Evolutionary conservation across 495 filamentous ascomycete species (phyloP), one percentile per base, ranked within the genome.

Genomic region (Penicillium ucsense): DNA sequence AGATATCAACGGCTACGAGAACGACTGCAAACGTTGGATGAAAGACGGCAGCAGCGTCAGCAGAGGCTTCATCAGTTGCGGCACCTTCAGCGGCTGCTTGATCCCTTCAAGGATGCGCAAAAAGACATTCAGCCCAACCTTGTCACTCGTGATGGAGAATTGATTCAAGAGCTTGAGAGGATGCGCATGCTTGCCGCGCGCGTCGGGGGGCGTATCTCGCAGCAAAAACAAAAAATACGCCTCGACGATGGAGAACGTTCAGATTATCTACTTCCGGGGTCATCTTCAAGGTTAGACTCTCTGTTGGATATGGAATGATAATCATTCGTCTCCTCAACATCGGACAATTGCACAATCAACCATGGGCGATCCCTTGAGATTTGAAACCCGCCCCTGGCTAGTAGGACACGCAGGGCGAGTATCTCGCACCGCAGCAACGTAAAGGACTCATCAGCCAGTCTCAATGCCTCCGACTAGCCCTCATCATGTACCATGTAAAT

Each of bases 101-200:
- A 71, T 35, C 80, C 80, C 0, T 85, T 86, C 50, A 54, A 71
- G 33, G 60, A 77, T 5, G 73, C 78, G 1, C 67, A 72, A 41
- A 57, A 70, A 34, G 73, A 71, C 38, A 77, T 94, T 28, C 88
- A 94, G 56, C 81, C 82, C 27, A 94, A 91, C 63, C 67, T 94
- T 11, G 74, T 88, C 7, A 85, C 79, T 9, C 76, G 78, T 38
- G 82, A 88, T 62, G 84, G 83, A n/a, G 80, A 83, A 53, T 60
- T 94, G 27, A 78, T 80, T 51, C 68, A 72, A 36, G 88, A 94
- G 63, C 57, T 94, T 51, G 79, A 85, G 56, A 81, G 76, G 53
- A 90, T 88, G 81, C 76, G 83, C 35, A 77, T 88, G 61, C 67
- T 94, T 48, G 79, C 85, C 38, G 80, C 82, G 12, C 75, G 86